Percentiles rank a stretch among this genome's conserved stretches.
phyloP scores from a whole-genome alignment of 495 filamentous ascomycete genomes.

The Xylaria flabelliformis region DNA sequence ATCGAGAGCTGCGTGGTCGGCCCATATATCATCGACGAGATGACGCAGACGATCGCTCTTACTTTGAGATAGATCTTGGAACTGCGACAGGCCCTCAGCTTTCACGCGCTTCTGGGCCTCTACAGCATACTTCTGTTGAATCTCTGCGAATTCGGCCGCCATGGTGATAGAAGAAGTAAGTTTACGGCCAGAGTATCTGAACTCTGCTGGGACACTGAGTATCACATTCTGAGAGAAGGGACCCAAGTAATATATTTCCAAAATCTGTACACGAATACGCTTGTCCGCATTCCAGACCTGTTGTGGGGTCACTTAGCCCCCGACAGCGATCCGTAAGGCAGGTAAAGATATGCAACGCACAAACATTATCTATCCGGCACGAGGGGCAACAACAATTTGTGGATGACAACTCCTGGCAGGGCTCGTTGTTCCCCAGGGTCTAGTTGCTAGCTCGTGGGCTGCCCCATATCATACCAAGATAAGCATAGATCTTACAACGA shows the following conservation, averaged over 20 bases:
- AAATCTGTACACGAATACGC: slow-evolving; percentile 6
- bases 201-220: not conserved
- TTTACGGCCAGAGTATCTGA: no score
- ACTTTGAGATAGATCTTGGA: slow-evolving; percentile 44
- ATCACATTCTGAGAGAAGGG: not conserved
- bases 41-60: slow-evolving; percentile 41
- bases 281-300: not conserved
- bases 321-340: not conserved
- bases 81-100: slow-evolving; percentile 49
- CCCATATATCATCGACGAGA: slow-evolving; percentile 54
- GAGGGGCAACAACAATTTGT: not conserved
- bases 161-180: slow-evolving; percentile 18
- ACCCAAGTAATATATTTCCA: not conserved
- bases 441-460: no score
- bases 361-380: not conserved
- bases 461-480: no score
- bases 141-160: slow-evolving; percentile 37
- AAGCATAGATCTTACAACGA: no score
- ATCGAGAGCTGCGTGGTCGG: slow-evolving; percentile 49
- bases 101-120: slow-evolving; percentile 58
- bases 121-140: slow-evolving; percentile 49
- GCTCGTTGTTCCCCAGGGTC: not conserved
- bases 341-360: not conserved
- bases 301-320: not conserved
- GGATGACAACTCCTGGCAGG: not conserved